Base-by-base conservation (phyloP, 768 basidiomycete genomes). In the Collybia sp. region DNA sequence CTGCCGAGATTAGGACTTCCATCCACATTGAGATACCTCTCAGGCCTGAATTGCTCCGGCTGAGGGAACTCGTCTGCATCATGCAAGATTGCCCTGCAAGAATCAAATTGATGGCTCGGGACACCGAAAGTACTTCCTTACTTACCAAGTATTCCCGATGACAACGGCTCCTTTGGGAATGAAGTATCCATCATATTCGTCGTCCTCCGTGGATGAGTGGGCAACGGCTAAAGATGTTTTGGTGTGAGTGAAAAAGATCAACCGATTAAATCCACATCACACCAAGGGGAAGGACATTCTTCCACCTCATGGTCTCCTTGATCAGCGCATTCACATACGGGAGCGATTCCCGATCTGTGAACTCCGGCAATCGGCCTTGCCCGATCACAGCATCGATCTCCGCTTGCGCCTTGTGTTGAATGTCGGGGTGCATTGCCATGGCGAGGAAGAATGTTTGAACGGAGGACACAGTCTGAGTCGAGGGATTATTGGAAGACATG, bases 281-380 rank as follows among this genome's bases (percentile, higher is more conserved):
- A 70, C 70, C 71, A 10, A 72, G 50, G 45, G 70, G 70, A 5
- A 62, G 66, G 15, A 71, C 65, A 0, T 70, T 70, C 11, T 69
- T 68, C 37, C 57, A 73, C 16, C 72, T 55, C n/a, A 13, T 37
- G 10, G 65, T 55, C 49, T 72, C 72, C 44, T 70, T 68, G 0
- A 54, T 48, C 30, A 74, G 50, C 5, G 65, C 65, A 30, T 63
- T 61, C 13, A 68, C 30, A 44, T 65, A 74, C 2, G 72, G 70
- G 15, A 72, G 56, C 0, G 58, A 54, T 12, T 62, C 62, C 39
- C 63, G 58, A 43, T 71, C 70, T 30, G 57, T 30, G 45, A 70
- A 65, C 12, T 58, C 58, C 44, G 70, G 70, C n/a, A 72, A 64
- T 37, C 70, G 59, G 49, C 66, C 65, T 39, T 53, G 50, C 36